A percentile compares a stretch with the other conserved stretches of the same genome.
These are phyloP conservation scores for Tetraselmis chui DNA, from an alignment of 139 green algal species.

Conservation along the genomic window DNA sequence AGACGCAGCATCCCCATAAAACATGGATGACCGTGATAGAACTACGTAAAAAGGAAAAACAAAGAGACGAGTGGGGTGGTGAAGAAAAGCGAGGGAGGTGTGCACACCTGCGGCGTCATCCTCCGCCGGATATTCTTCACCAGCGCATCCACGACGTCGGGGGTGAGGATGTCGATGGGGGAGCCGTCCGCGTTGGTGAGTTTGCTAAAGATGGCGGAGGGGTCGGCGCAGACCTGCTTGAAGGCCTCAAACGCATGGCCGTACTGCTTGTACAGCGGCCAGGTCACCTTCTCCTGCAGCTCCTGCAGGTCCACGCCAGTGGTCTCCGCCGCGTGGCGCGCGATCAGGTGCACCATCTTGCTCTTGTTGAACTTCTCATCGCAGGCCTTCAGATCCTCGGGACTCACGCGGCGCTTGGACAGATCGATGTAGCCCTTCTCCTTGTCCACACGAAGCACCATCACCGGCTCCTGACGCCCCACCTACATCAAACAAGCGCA, in stretches of 20 bases:
- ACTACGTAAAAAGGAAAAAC: too few species aligned
- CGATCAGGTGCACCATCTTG: slow-evolving; percentile 98
- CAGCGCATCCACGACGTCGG: slow-evolving; percentile 70
- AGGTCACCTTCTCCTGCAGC: slow-evolving; percentile 82
- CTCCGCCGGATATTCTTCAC: slow-evolving; percentile 92
- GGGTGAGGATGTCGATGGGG: slow-evolving; percentile 42
- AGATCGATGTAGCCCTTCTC: slow-evolving; percentile 99
- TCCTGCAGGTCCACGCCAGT: slow-evolving; percentile 69
- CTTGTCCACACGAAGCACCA: slow-evolving; percentile 98
- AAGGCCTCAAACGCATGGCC: slow-evolving; percentile 95
- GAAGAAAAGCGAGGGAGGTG: too few species aligned
- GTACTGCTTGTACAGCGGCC: slow-evolving; percentile 93
- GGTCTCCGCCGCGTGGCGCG: slow-evolving; percentile 94
- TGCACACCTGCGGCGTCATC: slow-evolving; percentile 96
- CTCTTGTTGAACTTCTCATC: slow-evolving; percentile 95
- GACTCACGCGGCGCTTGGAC: slow-evolving; percentile 91
- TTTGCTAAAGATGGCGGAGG: slow-evolving; percentile 56
- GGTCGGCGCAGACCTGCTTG: slow-evolving; percentile 40
- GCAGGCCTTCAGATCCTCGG: slow-evolving; percentile 79
- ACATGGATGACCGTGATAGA: too few species aligned
- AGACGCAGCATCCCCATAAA: too few species aligned
- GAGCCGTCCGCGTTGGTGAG: slow-evolving; percentile 50
- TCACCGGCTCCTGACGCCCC: slow-evolving; percentile 95
- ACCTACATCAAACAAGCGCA: slow-evolving; percentile 42
- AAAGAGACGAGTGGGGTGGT: too few species aligned